Evolutionary conservation across 1,139 yeast species (phyloP).

Genomic region (Saccharomyces pastorianus): DNA sequence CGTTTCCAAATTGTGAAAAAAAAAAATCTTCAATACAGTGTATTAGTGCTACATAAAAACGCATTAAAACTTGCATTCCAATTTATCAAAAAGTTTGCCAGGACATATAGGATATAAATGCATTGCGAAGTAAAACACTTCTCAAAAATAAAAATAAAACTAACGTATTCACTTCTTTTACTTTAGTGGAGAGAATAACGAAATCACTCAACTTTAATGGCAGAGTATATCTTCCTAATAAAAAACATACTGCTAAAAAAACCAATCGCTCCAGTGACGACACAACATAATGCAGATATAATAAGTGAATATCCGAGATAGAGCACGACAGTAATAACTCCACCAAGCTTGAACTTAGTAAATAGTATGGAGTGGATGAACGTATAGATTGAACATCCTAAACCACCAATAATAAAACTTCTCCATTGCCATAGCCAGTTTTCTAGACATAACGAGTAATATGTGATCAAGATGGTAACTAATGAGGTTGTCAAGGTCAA

Average conservation of each 20-base stretch:
- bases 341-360: slow-evolving; percentile 62
- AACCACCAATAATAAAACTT: slow-evolving; percentile 74
- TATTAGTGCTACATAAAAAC: background rate
- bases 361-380: slow-evolving; percentile 76
- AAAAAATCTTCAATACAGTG: background rate
- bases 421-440: slow-evolving; percentile 98
- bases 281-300: slow-evolving; percentile 62
- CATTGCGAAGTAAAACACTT: background rate
- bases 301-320: slow-evolving; percentile 81
- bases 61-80: background rate
- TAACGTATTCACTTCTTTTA: too few species aligned
- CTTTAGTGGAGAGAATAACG: background rate
- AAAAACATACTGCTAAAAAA: slow-evolving; percentile 67
- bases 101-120: background rate
- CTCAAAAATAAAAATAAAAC: background rate
- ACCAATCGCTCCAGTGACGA: slow-evolving; percentile 85
- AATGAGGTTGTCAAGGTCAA: slow-evolving; percentile 77
- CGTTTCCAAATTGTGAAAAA: too few species aligned
- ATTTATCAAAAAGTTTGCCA: background rate
- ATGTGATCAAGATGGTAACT: slow-evolving; percentile 72
- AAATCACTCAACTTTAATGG: slow-evolving; percentile 69
- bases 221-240: slow-evolving; percentile 69
- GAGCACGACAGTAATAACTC: slow-evolving; percentile 66
- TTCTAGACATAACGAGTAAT: slow-evolving; percentile 81
- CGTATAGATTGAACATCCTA: slow-evolving; percentile 74